Base-by-base conservation (phyloP, 345 rosid species). In the Lepidium africanum region DNA sequence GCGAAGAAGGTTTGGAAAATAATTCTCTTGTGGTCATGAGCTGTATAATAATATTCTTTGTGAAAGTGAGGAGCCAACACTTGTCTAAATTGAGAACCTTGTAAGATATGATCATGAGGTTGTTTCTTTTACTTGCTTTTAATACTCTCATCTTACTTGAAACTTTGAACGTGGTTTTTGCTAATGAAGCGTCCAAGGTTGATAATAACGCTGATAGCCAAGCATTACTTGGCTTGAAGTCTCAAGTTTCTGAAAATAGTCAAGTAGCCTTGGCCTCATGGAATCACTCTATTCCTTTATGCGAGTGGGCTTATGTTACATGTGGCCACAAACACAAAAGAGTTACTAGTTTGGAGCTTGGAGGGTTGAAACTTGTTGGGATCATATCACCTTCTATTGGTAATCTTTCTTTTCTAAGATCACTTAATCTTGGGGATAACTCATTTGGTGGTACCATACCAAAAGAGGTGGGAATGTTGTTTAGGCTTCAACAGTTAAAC, bases 271-370 rank as follows among this genome's bases (percentile, higher is more conserved):
- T 73, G 54, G 10, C 32, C 37, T 73, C 77, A 1, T 78, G 81
- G 81, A 78, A 78, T 19, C 14, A 64, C 17, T 68, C 81, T 23
- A 9, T 3, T n/a, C 75, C 67, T 16, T 41, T 64, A 2, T 78
- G 81, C 32, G 1, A 65, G 1, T 78, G 78, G 81, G 23, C 25
- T 17, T 76, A 78, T 1, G 60, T 78, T 21, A 64, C 61, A 5
- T 78, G n/a, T n/a, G n/a, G n/a, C n/a, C n/a, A n/a, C n/a, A n/a
- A n/a, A n/a, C n/a, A n/a, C n/a, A n/a, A n/a, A n/a, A n/a, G n/a
- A n/a, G n/a, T n/a, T n/a, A n/a, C n/a, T n/a, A n/a, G n/a, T n/a
- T n/a, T n/a, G n/a, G n/a, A n/a, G n/a, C n/a, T n/a, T n/a, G n/a
- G n/a, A n/a, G n/a, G n/a, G n/a, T n/a, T n/a, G n/a, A n/a, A 41